Conservation (phyloP, 2,329 filamentous ascomycete genomes). For the Colletotrichum aenigma region DNA sequence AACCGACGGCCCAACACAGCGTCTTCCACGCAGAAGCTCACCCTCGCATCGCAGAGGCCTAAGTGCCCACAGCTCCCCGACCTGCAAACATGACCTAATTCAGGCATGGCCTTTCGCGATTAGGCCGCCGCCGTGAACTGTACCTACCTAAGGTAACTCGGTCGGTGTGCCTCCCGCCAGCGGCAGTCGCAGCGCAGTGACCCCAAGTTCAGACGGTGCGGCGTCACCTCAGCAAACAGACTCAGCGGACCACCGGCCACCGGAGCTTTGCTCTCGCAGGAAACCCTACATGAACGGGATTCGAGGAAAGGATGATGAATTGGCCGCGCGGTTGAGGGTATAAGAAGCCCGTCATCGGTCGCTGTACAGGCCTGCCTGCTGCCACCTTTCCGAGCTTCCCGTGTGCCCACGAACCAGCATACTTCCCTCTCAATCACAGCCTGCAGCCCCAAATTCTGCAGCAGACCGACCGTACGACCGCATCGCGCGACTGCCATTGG, state of each 20-base stretch:
- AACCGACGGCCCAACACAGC: no score
- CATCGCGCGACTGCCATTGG: neutral
- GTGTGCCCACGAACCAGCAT: neutral
- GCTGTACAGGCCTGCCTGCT: no score
- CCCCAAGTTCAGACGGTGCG: neutral
- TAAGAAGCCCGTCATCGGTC: neutral
- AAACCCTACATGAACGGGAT: neutral
- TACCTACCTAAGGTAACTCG: no score
- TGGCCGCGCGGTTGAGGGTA: neutral
- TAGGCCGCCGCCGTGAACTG: no score
- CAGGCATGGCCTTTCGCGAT: fast-evolving
- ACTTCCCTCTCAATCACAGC: neutral
- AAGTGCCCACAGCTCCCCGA: neutral
- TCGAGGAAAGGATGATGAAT: neutral
- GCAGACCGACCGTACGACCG: neutral
- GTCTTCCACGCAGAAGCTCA: neutral
- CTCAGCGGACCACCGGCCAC: neutral
- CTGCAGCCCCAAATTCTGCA: neutral
- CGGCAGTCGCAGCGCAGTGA: neutral
- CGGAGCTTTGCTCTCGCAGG: neutral
- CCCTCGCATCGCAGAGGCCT: neutral
- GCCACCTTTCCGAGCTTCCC: neutral
- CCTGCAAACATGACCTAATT: neutral
- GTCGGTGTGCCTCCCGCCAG: no score
- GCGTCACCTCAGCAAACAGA: neutral